phyloP scores from a whole-genome alignment of 768 basidiomycete genomes.

The Mycena floridula region DNA sequence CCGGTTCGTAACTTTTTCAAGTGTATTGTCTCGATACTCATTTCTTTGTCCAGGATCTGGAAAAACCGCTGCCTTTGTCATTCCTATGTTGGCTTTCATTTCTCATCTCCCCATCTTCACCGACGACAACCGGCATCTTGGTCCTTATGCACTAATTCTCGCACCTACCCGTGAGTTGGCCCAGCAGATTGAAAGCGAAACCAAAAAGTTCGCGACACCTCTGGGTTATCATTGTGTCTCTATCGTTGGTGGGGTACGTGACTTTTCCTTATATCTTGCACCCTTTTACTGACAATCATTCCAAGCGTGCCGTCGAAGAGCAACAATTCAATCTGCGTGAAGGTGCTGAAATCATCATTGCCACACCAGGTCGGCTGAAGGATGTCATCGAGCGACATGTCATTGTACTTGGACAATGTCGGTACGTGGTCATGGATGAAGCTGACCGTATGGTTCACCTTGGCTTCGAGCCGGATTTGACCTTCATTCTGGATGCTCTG shows the following conservation, averaged over 20 bases:
- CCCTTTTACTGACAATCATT: constrained; percentile 10
- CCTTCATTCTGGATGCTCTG: constrained; percentile 90
- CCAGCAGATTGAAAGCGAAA: constrained; percentile 93
- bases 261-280: constrained; percentile 2
- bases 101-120: constrained; percentile 76
- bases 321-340: constrained; percentile 98
- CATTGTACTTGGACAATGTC: constrained; percentile 92
- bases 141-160: constrained; percentile 88
- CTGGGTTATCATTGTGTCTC: constrained; percentile 93
- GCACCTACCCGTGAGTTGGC: constrained; percentile 98
- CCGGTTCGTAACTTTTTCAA: constrained; percentile 47
- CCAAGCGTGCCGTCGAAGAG: constrained; percentile 86
- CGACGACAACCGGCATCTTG: constrained; percentile 91
- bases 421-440: constrained; percentile 99
- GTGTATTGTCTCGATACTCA: constrained; percentile 2
- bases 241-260: constrained; percentile 90
- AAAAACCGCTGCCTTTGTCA: constrained; percentile 97
- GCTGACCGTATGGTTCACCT: constrained; percentile 99
- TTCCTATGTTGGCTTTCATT: constrained; percentile 96
- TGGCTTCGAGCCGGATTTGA: constrained; percentile 92
- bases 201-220: constrained; percentile 85
- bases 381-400: constrained; percentile 96
- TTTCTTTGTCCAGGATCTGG: constrained; percentile 68
- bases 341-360: constrained; percentile 97
- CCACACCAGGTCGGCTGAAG: constrained; percentile 96